Evolutionary conservation across 164 flowering plant genomes (phyloP), one percentile per base, ranked within the genome.

Genomic region (Buxus sempervirens): DNA sequence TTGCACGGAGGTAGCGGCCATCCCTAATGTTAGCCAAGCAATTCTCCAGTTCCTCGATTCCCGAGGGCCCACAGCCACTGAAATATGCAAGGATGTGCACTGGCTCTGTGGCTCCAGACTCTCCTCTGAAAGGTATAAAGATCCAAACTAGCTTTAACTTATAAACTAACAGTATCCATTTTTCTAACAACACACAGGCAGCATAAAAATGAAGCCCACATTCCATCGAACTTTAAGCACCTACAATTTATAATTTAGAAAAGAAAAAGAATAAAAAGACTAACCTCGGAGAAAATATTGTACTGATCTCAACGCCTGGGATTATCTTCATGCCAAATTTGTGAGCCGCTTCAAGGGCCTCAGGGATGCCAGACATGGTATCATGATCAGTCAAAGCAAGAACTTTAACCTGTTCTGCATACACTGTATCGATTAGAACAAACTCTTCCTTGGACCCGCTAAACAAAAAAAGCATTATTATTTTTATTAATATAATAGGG

Each of bases 301-400:
- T 90, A 68, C 98, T 94, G 62, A 94, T 88, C 76, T 94, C 98
- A 66, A 94, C 96, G 14, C 98, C 97, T 5, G 98, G 97, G 58
- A 94, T 88, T 71, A 94, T 87, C 77, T 83, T 94, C 49, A 94
- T 86, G 71, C 93, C 87, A 72, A 70, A 86, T 77, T 80, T 88
- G 14, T 75, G 76, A 79, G 96, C 95, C 67, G 96, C 89, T 72
- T 88, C 93, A 19, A 88, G 66, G 54, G 97, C 98, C 80, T 94
- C 96, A 51, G 96, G 90, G 66, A 94, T 85, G 69, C 98, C 98
- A 70, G 93, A 68, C 91, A 94, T 84, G 23, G 93, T 91, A 75
- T 91, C 97, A 82, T 91, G 97, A 81, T 91, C 95, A 32, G 97
- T 94, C 69, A 94, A 77, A 72, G 97, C 83, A 80, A 94, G 90